These are phyloP conservation scores for Nicotiana paniculata DNA, from an alignment of 257 asterid species.

Conservation along the genomic window DNA sequence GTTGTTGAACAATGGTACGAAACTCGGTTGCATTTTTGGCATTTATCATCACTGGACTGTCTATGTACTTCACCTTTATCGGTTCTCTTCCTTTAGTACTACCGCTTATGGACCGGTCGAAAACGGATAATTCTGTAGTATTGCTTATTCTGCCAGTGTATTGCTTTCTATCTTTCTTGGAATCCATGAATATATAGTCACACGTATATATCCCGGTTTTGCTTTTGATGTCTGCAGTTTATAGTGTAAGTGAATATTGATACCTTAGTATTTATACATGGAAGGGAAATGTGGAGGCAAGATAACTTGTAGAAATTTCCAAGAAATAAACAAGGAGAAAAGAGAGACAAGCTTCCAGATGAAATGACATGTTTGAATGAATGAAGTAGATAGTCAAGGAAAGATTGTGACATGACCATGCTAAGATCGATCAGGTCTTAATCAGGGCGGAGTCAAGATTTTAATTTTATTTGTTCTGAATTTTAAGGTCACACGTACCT, in stretches of 20 bases:
- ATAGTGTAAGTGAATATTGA: neutral
- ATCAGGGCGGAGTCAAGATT: too few species aligned
- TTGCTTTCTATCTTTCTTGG: neutral
- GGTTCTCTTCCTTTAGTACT: conserved; percentile 8
- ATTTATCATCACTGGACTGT: conserved; percentile 23
- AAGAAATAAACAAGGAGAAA: neutral
- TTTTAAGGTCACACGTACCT: too few species aligned
- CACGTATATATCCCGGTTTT: neutral
- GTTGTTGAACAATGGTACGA: conserved; percentile 28
- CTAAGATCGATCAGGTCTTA: neutral
- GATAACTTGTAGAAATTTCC: neutral
- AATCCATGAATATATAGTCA: neutral
- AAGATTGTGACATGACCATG: conserved; percentile 1
- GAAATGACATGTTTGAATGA: neutral
- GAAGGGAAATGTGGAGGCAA: too few species aligned
- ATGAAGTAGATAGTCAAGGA: neutral
- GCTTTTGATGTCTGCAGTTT: neutral
- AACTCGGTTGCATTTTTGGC: conserved; percentile 27
- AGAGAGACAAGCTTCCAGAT: neutral
- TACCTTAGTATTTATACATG: neutral
- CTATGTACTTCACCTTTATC: conserved; percentile 25
- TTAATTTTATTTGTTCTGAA: neutral
- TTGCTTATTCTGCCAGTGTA: too few species aligned
- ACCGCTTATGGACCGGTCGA: too few species aligned
- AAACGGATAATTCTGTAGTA: too few species aligned